Evolutionary conservation across 2,329 filamentous ascomycete genomes (phyloP), one percentile per base, ranked within the genome.

Genomic region (Botryotinia calthae): DNA sequence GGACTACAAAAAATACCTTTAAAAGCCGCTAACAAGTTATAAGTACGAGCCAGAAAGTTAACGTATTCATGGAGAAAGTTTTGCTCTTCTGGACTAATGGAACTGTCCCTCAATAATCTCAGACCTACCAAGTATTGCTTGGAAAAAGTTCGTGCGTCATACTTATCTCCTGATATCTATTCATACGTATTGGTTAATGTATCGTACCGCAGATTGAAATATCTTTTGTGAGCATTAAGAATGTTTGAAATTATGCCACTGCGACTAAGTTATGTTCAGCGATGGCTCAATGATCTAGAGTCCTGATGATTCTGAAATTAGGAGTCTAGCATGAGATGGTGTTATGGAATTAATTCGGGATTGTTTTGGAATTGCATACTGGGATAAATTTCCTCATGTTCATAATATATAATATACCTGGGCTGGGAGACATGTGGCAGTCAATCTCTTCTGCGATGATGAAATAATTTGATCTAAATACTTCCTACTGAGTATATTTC

Each of bases 151-250:
- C 2, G n/a, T 28, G 25, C 0, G 5, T 54, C n/a, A 25, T 28
- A 28, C 48, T 28, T n/a, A 25, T 54, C 25, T 28, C 5, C 25
- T 54, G 25, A 54, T 8, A 28, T 18, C 14, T 54, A 28, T 16
- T 4, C 6, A 54, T 16, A 2, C 2, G 14, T 8, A 9, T 2
- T 54, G 5, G 51, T 14, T 28, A 16, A 28, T 8, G 1, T 28
- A 0, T 8, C 5, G 16, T 54, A 3, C 25, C 51, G 1, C 12
- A 28, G 51, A 28, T 28, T 54, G 2, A 28, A 54, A 0, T n/a
- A 54, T 2, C 5, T 54, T 54, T 28, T 1, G 4, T 16, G n/a
- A 28, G 51, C n/a, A 28, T 16, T 8, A 18, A 54, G 14, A 6
- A 2, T 14, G 12, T 4, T 54, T 16, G 0, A 16, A 18, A 18